Evolutionary conservation across 176 grass and related monocot genomes (phyloP).

Genomic region (Rhipidocladum racemiflorum): DNA sequence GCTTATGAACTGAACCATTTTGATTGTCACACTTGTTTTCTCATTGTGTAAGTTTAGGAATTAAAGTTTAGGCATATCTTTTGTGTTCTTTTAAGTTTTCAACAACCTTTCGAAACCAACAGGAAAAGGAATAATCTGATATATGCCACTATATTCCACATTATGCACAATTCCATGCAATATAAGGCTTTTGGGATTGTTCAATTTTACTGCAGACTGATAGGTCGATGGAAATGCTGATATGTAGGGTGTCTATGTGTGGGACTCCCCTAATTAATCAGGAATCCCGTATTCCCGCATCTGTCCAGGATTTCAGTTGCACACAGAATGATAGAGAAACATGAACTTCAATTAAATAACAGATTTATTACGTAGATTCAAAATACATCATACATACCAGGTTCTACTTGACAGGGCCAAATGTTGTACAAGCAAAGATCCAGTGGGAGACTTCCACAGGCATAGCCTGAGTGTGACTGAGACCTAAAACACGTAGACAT

Average conservation of each 20-base stretch:
- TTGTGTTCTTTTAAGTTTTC: neutral
- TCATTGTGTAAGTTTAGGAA: neutral
- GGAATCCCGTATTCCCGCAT: too few species aligned
- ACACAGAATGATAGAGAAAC: too few species aligned
- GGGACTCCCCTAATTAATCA: too few species aligned
- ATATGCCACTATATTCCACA: neutral
- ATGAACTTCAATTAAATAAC: too few species aligned
- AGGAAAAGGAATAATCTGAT: neutral
- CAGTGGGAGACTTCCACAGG: neutral
- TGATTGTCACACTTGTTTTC: neutral
- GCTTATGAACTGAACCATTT: neutral
- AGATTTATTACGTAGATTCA: too few species aligned
- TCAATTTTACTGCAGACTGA: neutral
- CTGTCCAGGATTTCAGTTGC: too few species aligned
- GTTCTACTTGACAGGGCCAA: too few species aligned
- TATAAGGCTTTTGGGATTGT: neutral
- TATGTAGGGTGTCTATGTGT: constrained; percentile 15
- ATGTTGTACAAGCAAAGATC: too few species aligned
- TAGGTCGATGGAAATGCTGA: neutral
- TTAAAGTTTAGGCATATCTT: neutral
- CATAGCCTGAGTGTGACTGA: too few species aligned
- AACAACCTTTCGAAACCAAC: neutral
- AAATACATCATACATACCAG: too few species aligned
- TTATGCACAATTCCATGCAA: neutral
- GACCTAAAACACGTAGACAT: too few species aligned